A percentile compares a stretch with the other conserved stretches of the same genome.
Evolutionary conservation across 139 green algal genomes (phyloP).

Genomic region (Coccomyxa sp.): DNA sequence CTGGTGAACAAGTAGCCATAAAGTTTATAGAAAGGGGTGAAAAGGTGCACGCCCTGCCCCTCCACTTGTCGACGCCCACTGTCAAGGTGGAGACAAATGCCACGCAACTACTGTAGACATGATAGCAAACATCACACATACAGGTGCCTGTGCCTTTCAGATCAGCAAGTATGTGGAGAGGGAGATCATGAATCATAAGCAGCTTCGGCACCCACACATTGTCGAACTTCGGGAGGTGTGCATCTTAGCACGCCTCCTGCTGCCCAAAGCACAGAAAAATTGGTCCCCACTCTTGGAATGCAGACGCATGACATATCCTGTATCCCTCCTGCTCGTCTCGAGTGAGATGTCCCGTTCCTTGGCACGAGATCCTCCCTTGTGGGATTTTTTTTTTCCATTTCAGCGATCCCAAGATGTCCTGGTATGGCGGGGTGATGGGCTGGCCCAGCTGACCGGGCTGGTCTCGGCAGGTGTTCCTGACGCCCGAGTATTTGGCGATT

Average conservation of each 20-base stretch:
- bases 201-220: slow-evolving; percentile 56
- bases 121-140: background rate
- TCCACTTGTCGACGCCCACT: background rate
- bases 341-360: background rate
- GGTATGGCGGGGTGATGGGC: background rate
- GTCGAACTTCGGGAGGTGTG: slow-evolving; percentile 46
- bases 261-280: background rate
- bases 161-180: slow-evolving; percentile 95
- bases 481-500: slow-evolving; percentile 57
- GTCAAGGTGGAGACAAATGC: background rate
- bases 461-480: slow-evolving; percentile 36
- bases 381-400: too few species aligned
- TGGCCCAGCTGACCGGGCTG: background rate
- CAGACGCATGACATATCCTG: background rate
- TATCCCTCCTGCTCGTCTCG: background rate
- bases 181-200: slow-evolving; percentile 61
- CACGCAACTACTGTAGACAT: too few species aligned
- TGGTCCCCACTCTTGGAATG: background rate
- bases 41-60: slow-evolving; percentile 29
- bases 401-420: background rate
- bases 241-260: background rate
- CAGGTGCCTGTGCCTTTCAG: slow-evolving; percentile 16
- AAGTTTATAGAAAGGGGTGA: slow-evolving; percentile 81
- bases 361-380: too few species aligned
- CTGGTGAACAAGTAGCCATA: slow-evolving; percentile 68